Evolutionary conservation across 176 grass and related monocot species (phyloP).

Genomic region (Oryza glumipatula): DNA sequence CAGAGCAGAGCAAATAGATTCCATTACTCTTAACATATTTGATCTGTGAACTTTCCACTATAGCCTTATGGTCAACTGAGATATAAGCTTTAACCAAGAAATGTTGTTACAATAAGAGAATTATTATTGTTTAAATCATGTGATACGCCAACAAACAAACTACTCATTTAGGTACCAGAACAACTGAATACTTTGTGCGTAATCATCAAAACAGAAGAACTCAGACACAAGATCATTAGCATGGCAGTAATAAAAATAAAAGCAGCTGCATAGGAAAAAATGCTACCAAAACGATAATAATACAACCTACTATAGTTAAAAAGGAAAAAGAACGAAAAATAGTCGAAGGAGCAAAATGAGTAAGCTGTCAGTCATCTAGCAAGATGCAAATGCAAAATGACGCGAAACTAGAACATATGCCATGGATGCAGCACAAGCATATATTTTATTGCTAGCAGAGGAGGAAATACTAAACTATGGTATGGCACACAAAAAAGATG

Average conservation of each 20-base stretch:
- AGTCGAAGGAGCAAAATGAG: neutral
- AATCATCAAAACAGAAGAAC: no score
- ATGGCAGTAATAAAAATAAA: neutral
- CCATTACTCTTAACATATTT: no score
- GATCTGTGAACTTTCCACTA: no score
- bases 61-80: no score
- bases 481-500: neutral
- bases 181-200: no score
- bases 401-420: neutral
- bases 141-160: no score
- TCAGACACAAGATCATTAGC: no score
- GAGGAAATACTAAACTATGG: neutral
- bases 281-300: neutral
- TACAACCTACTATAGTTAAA: neutral
- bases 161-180: no score
- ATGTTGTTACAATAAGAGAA: no score
- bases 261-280: neutral
- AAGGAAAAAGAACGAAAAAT: neutral
- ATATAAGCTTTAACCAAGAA: no score
- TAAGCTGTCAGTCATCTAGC: neutral
- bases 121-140: no score
- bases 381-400: constrained; percentile 10
- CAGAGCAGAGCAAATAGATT: no score
- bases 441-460: neutral
- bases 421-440: neutral